A percentile compares a stretch with the other conserved stretches of the same genome.
Evolutionary conservation across 2,329 filamentous ascomycete species (phyloP).

Genomic region (Venturia oleaginea): DNA sequence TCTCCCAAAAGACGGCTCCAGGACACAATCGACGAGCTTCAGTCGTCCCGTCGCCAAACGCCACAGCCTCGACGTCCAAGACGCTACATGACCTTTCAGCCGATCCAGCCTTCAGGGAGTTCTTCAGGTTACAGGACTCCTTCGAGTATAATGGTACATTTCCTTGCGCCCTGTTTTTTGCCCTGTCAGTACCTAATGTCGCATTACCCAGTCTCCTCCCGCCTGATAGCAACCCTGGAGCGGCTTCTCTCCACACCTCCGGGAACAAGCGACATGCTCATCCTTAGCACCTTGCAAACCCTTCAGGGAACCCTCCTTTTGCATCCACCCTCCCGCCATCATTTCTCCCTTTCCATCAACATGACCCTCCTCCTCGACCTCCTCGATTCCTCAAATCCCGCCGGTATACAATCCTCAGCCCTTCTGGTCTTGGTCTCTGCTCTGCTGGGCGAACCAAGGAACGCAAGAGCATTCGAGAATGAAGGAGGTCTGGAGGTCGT

Average conservation of each 20-base stretch:
- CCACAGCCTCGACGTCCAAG: constrained; percentile 25
- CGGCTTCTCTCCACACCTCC: constrained; percentile 49
- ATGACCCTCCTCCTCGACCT: constrained; percentile 98
- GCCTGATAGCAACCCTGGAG: constrained; percentile 78
- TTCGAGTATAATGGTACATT: constrained; percentile 83
- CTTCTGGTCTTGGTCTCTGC: constrained; percentile 84
- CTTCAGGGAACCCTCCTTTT: constrained; percentile 82
- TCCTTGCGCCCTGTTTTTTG: neutral
- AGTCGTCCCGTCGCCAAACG: constrained; percentile 24
- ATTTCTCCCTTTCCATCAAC: constrained; percentile 82
- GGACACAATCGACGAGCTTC: constrained; percentile 29
- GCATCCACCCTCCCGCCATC: constrained; percentile 77
- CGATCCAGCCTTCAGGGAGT: constrained; percentile 87
- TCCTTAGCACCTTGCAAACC: constrained; percentile 77
- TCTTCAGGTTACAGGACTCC: constrained; percentile 92
- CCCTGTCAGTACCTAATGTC: constrained; percentile 19
- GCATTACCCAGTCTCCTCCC: constrained; percentile 54
- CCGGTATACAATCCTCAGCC: constrained; percentile 82
- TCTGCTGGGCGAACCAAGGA: constrained; percentile 74
- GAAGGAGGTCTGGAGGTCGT: constrained; percentile 88
- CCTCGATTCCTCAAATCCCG: constrained; percentile 81
- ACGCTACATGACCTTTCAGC: constrained; percentile 59
- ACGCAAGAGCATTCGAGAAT: constrained; percentile 84
- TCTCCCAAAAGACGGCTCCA: constrained; percentile 40
- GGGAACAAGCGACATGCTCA: constrained; percentile 56